phyloP scores from a whole-genome alignment of 192 early-diverging fungal genomes.

The Linnemannia hyalina region DNA sequence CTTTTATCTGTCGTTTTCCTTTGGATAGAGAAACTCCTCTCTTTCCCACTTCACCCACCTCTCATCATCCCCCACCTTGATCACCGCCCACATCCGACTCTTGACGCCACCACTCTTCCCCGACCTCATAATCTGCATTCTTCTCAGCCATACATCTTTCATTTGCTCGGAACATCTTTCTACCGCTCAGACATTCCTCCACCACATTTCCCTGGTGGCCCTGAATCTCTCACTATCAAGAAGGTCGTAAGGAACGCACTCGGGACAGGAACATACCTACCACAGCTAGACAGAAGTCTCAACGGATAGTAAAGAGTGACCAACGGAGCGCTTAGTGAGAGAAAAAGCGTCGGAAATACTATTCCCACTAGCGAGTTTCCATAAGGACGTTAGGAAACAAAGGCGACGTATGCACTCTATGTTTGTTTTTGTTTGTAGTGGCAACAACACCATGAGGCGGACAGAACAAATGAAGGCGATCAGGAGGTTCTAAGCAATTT shows the following conservation, averaged over 20 bases:
- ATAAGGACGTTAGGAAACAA: background rate
- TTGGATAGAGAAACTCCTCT: background rate
- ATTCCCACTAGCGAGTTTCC: background rate
- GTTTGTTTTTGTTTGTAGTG: background rate
- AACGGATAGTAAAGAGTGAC: background rate
- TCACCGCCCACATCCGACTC: background rate
- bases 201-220: background rate
- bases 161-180: background rate
- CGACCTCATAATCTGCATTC: background rate
- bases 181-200: background rate
- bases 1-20: background rate
- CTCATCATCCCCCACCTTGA: background rate
- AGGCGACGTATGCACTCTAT: background rate
- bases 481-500: background rate
- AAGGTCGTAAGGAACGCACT: background rate
- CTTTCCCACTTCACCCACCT: background rate
- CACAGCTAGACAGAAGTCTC: background rate
- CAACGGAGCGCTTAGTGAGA: background rate
- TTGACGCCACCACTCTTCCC: background rate
- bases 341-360: background rate
- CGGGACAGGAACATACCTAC: background rate
- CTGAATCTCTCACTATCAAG: slow-evolving; percentile 1
- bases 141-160: background rate
- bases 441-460: background rate
- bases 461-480: background rate